Conservation (phyloP, 1,284 basidiomycete species). For the Ustilago xerochloae region DNA sequence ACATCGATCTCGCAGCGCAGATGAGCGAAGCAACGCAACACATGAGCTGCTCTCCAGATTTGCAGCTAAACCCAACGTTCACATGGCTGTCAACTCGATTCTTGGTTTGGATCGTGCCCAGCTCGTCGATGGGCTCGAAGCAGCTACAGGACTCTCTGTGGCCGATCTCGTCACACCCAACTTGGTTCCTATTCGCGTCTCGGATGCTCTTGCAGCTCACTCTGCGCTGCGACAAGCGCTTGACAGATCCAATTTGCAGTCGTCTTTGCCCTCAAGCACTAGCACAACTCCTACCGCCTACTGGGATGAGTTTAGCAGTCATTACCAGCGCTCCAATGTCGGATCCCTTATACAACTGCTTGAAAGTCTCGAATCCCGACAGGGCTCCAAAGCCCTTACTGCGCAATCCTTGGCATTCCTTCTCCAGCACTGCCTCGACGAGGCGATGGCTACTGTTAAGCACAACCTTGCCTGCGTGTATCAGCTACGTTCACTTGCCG, state of each 20-base stretch:
- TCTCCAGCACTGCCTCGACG: conserved; percentile 41
- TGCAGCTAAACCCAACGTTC: conserved; percentile 44
- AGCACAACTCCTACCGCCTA: conserved; percentile 3
- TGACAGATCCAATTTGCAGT: conserved; percentile 6
- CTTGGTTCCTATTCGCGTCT: conserved; percentile 17
- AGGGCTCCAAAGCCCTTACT: conserved; percentile 12
- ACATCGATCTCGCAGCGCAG: conserved; percentile 11
- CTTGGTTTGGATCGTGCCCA: conserved; percentile 6
- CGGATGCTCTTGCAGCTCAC: conserved; percentile 34
- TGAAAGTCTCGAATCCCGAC: conserved; percentile 7
- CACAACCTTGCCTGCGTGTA: conserved; percentile 20
- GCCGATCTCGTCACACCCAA: conserved; percentile 22
- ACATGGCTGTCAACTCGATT: conserved; percentile 47
- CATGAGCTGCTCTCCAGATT: conserved; percentile 42
- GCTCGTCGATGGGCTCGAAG: conserved; percentile 24
- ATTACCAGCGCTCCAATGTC: conserved; percentile 42
- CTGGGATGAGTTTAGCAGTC: conserved; percentile 42
- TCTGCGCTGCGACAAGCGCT: conserved; percentile 34
- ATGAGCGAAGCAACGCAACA: conserved; percentile 5
- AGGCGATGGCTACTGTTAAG: conserved; percentile 27
- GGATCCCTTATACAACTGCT: conserved; percentile 24
- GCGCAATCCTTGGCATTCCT: conserved; percentile 35
- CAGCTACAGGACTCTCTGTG: conserved; percentile 20
- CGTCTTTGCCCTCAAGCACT: neutral
- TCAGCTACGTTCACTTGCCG: conserved; percentile 27